phyloP scores from a whole-genome alignment of 805 yeast genomes.

The Wickerhamiella occidentalis region DNA sequence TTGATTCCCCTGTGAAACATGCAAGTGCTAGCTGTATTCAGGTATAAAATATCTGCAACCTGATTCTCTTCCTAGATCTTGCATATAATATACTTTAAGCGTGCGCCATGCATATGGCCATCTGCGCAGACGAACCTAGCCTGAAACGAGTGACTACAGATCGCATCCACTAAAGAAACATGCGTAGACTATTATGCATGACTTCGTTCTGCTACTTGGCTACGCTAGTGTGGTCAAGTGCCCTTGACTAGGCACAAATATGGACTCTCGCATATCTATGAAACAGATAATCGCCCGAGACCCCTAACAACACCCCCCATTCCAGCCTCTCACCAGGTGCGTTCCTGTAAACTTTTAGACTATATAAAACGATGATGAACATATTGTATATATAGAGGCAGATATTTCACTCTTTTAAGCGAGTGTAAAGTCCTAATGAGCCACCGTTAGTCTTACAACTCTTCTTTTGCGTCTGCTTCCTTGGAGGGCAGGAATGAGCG shows the following conservation, averaged over 20 bases:
- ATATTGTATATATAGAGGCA: too few species aligned
- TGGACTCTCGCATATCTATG: constrained; percentile 4
- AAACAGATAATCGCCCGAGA: not conserved
- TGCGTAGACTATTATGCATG: not conserved
- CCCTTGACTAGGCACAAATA: not conserved
- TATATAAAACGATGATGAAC: too few species aligned
- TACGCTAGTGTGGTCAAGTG: not conserved
- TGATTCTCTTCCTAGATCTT: not conserved
- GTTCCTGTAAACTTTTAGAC: too few species aligned
- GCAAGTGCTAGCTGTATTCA: not conserved
- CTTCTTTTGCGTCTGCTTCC: constrained; percentile 17
- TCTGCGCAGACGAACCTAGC: not conserved
- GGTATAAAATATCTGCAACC: not conserved
- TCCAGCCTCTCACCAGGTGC: not conserved
- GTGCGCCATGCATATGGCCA: constrained; percentile 4
- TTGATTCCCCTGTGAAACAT: not conserved
- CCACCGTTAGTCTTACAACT: too few species aligned
- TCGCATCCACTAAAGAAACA: not conserved
- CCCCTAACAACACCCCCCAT: not conserved
- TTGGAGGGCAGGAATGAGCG: constrained; percentile 21
- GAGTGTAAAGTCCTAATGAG: too few species aligned
- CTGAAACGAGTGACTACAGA: not conserved
- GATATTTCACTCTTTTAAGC: too few species aligned
- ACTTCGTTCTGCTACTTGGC: not conserved
- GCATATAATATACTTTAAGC: constrained; percentile 4